phyloP scores from a whole-genome alignment of 2,329 filamentous ascomycete genomes.

The Epichloe baconii region DNA sequence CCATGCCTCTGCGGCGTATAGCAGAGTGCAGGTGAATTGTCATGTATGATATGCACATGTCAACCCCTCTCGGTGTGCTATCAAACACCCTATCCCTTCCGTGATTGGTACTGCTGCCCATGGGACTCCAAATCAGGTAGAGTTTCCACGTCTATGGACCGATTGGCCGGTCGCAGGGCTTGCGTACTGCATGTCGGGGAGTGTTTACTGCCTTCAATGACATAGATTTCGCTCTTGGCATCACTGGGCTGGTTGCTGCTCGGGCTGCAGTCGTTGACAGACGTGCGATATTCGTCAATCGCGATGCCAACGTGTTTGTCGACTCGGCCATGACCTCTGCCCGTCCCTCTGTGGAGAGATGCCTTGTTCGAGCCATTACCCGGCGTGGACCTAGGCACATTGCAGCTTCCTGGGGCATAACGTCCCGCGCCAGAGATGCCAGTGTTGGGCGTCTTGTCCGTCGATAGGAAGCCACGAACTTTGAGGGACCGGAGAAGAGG shows the following conservation, averaged over 20 bases:
- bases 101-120: constrained; percentile 9
- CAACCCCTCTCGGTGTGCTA: neutral
- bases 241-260: neutral
- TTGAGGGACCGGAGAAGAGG: constrained; percentile 37
- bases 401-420: constrained; percentile 17
- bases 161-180: constrained; percentile 9
- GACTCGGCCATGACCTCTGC: neutral
- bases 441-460: constrained; percentile 21
- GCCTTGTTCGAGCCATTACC: constrained; percentile 24
- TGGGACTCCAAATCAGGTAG: constrained; percentile 20
- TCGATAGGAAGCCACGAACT: constrained; percentile 33
- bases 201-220: constrained; percentile 20
- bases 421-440: constrained; percentile 14
- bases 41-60: neutral
- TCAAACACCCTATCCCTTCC: constrained; percentile 10
- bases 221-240: constrained; percentile 20
- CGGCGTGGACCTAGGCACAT: constrained; percentile 14
- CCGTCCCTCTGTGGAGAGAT: constrained; percentile 17
- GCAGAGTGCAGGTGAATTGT: neutral
- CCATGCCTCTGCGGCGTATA: neutral
- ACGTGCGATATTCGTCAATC: constrained; percentile 9
- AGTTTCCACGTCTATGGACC: constrained; percentile 13
- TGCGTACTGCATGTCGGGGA: constrained; percentile 13
- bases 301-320: constrained; percentile 8
- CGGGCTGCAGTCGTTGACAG: neutral